Evolutionary conservation across 2,329 filamentous ascomycete species (phyloP).

Genomic region (Furcasterigmium sp.): DNA sequence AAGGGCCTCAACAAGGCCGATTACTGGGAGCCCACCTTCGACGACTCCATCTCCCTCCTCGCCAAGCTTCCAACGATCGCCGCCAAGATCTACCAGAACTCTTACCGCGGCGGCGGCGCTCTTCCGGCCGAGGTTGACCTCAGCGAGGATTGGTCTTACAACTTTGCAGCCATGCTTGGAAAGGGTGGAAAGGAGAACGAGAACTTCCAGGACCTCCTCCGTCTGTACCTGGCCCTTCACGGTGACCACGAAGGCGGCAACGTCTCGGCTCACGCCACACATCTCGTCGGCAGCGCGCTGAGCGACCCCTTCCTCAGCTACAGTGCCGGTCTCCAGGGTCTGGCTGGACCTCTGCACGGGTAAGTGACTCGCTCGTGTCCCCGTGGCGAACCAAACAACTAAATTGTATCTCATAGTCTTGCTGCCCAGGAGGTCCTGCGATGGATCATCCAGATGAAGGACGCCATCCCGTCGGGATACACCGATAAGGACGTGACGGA

Average conservation of each 20-base stretch:
- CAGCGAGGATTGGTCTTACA: slow-evolving; percentile 95
- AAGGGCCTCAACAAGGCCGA: slow-evolving; percentile 88
- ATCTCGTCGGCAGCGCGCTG: slow-evolving; percentile 89
- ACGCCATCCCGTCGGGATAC: slow-evolving; percentile 72
- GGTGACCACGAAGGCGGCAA: slow-evolving; percentile 98
- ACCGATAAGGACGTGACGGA: slow-evolving; percentile 76
- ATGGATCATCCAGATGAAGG: slow-evolving; percentile 96
- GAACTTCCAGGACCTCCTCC: slow-evolving; percentile 90
- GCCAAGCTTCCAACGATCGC: slow-evolving; percentile 96
- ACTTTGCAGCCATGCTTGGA: slow-evolving; percentile 94
- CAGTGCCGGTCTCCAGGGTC: slow-evolving; percentile 88
- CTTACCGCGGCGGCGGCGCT: slow-evolving; percentile 69
- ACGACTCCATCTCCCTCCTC: slow-evolving; percentile 87
- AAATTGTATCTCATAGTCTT: slow-evolving; percentile 44
- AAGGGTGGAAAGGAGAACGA: slow-evolving; percentile 84
- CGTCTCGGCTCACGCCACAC: slow-evolving; percentile 91
- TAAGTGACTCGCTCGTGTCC: too few species aligned
- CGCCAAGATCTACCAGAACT: slow-evolving; percentile 94
- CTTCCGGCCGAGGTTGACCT: slow-evolving; percentile 73
- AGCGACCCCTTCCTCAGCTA: slow-evolving; percentile 95
- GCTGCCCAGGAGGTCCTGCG: slow-evolving; percentile 95
- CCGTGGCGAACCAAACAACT: too few species aligned
- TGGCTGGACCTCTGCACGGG: slow-evolving; percentile 69
- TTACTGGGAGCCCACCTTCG: slow-evolving; percentile 98
- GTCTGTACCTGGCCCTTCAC: slow-evolving; percentile 92